These are phyloP conservation scores for Naematelia encephala DNA, from an alignment of 768 basidiomycete species.

Conservation along the genomic window DNA sequence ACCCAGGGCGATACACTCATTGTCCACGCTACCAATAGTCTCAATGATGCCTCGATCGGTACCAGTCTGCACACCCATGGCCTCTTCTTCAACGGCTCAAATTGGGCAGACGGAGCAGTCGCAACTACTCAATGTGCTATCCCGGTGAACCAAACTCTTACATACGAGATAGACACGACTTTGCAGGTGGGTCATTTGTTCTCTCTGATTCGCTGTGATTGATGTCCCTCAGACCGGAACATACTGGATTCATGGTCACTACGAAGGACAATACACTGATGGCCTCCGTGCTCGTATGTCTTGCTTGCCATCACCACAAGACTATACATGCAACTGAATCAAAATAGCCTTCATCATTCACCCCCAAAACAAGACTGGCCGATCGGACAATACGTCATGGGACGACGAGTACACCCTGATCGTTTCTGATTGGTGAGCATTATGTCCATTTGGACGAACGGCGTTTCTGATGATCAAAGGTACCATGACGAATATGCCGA, in stretches of 20 bases:
- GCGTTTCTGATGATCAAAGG: too few species aligned
- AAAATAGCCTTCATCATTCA: conserved; percentile 68
- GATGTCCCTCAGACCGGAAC: conserved; percentile 38
- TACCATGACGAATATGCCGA: conserved; percentile 72
- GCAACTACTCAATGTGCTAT: conserved; percentile 76
- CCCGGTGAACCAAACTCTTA: conserved; percentile 66
- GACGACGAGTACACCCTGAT: conserved; percentile 87
- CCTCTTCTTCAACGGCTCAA: conserved; percentile 83
- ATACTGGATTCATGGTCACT: conserved; percentile 52
- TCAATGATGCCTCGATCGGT: conserved; percentile 56
- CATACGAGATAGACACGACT: conserved; percentile 65
- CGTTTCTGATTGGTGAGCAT: conserved; percentile 71
- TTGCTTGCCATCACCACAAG: not conserved
- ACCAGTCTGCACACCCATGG: conserved; percentile 87
- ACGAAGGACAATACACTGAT: conserved; percentile 75
- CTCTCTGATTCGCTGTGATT: conserved; percentile 43
- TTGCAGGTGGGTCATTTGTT: conserved; percentile 23
- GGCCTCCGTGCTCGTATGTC: conserved; percentile 67
- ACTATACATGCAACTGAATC: not conserved
- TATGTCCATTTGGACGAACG: too few species aligned
- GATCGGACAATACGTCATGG: conserved; percentile 61
- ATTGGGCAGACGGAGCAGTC: conserved; percentile 85
- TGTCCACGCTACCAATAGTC: conserved; percentile 70
- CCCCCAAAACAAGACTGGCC: conserved; percentile 33
- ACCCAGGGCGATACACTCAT: conserved; percentile 67